Percentiles rank a stretch among this genome's conserved stretches.
phyloP scores from a whole-genome alignment of 306 rosid genomes.

The Trifolium fragiferum region DNA sequence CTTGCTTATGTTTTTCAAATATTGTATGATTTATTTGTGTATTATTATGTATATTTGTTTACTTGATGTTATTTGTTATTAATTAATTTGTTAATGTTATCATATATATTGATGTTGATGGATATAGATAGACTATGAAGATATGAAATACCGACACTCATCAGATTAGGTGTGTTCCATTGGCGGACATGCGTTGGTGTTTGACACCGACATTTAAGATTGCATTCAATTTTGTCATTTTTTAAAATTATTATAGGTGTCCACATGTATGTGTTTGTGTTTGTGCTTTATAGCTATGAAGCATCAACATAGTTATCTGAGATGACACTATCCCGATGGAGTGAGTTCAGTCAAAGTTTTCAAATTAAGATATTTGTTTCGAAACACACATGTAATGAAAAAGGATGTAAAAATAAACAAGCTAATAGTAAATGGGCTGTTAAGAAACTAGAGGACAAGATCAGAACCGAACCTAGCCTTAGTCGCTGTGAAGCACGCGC shows the following conservation, averaged over 20 bases:
- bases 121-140: neutral
- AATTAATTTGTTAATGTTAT: neutral
- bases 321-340: neutral
- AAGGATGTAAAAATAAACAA: neutral
- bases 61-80: slow-evolving; percentile 6
- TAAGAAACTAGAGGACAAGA: neutral
- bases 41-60: slow-evolving; percentile 28
- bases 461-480: neutral
- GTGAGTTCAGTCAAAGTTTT: neutral
- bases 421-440: neutral
- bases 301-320: neutral
- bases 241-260: too few species aligned
- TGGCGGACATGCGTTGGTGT: too few species aligned
- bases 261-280: too few species aligned
- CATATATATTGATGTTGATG: slow-evolving; percentile 5
- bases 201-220: too few species aligned
- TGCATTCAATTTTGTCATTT: too few species aligned
- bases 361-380: neutral
- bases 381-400: neutral
- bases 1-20: neutral
- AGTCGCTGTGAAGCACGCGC: neutral
- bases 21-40: neutral
- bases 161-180: too few species aligned
- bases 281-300: neutral
- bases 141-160: too few species aligned